Base-by-base conservation (phyloP, 345 rosid genomes). In the Acer campestre region DNA sequence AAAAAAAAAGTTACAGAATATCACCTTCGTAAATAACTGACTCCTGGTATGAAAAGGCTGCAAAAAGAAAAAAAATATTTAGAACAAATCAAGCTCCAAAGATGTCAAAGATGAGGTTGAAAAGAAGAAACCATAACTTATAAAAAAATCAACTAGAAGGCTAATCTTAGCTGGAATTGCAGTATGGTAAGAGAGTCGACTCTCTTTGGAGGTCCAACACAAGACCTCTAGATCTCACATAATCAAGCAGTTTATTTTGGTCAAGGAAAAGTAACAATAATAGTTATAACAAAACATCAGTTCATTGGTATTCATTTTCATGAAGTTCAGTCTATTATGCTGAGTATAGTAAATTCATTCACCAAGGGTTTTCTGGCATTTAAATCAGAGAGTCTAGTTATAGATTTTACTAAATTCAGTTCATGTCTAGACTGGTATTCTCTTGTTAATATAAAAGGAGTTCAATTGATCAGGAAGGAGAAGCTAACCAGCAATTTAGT, bases 41-140 rank as follows among this genome's bases (percentile, higher is more conserved):
- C 90, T 95, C 86, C 97, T 93, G 0, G 96, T 91, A 35, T n/a
- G 92, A 71, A 95, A 90, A 63, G 99, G 99, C 99, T 95, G 92
- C 73, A 88, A 75, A 75, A 76, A 61, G 42, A 75, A 66, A 75
- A 64, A 29, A 29, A 2, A 25, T 25, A 38, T 20, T 18, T 44
- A 61, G 35, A 64, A 10, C 20, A 58, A 59, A 73, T 35, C 17
- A 59, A 23, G 23, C 48, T 10, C 62, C 31, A 58, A 53, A 35
- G 44, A 38, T 6, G 31, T 8, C 55, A 70, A 13, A 51, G 64
- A 44, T 20, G 48, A 27, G 58, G 9, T 35, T 35, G 75, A 35
- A n/a, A 31, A 72, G 16, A 2, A 58, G 31, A 18, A 59, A 20
- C 7, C 10, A n/a, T 6, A 73, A 10, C 10, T 40, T 38, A 12